A percentile compares a stretch with the other conserved stretches of the same genome.
phyloP scores from a whole-genome alignment of 176 grass and related monocot species.

The Ampelocalamus luodianensis region DNA sequence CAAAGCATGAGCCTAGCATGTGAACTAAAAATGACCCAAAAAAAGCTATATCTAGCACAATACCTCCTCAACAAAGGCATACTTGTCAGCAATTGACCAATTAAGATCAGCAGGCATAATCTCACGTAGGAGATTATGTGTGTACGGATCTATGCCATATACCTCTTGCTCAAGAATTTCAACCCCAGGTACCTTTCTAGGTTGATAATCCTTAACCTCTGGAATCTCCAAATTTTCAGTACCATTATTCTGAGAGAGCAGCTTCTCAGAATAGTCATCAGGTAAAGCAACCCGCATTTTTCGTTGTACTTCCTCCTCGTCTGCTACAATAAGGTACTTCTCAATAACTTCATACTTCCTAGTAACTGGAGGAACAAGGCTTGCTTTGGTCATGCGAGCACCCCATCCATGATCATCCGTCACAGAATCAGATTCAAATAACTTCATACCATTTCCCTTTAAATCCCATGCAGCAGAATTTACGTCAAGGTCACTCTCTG shows the following conservation, averaged over 20 bases:
- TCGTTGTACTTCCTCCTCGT: conserved; percentile 83
- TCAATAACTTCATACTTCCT: conserved; percentile 97
- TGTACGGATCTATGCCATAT: conserved; percentile 99
- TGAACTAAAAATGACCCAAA: conserved; percentile 29
- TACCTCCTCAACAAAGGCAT: conserved; percentile 97
- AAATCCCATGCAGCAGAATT: conserved; percentile 75
- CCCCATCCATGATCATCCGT: conserved; percentile 89
- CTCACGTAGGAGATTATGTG: conserved; percentile 91
- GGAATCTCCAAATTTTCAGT: conserved; percentile 90
- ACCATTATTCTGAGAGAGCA: conserved; percentile 85
- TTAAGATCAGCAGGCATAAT: conserved; percentile 82
- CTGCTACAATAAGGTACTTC: conserved; percentile 92
- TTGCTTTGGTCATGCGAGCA: conserved; percentile 98
- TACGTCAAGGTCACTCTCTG: conserved; percentile 80
- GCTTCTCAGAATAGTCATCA: conserved; percentile 94
- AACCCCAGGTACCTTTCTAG: conserved; percentile 76
- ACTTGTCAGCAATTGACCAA: conserved; percentile 70
- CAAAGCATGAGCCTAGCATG: conserved; percentile 33
- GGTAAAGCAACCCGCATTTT: conserved; percentile 94
- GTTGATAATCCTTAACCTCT: conserved; percentile 98
- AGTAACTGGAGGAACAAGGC: conserved; percentile 97
- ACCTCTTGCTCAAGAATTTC: conserved; percentile 99
- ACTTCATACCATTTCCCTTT: conserved; percentile 64
- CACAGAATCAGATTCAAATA: conserved; percentile 64
- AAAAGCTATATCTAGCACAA: neutral